These are phyloP conservation scores for Paracorniculantispora psalliotae DNA, from an alignment of 2,329 filamentous ascomycete genomes.

Conservation along the genomic window DNA sequence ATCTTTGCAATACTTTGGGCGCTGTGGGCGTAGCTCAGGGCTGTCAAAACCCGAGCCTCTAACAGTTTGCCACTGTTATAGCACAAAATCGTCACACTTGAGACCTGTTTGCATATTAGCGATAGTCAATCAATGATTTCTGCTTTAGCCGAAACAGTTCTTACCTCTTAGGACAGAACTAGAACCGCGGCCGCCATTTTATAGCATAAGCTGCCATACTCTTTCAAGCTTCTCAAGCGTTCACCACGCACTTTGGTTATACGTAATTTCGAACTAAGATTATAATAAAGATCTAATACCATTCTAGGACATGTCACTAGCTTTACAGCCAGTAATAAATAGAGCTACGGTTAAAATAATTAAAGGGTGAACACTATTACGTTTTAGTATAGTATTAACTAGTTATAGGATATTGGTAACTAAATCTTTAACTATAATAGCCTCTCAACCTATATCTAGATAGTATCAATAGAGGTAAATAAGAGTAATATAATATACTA, in stretches of 20 bases:
- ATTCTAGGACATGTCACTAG: neutral
- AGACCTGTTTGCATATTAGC: neutral
- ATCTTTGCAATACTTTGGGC: neutral
- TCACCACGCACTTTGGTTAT: neutral
- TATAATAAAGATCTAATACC: neutral
- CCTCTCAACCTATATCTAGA: neutral
- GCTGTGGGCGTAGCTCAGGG: constrained; percentile 28
- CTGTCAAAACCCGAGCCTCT: too few species aligned
- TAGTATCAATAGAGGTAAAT: neutral
- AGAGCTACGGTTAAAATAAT: neutral
- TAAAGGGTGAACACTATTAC: neutral
- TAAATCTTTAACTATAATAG: neutral
- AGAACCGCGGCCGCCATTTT: neutral
- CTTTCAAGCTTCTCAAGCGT: neutral
- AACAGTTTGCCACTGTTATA: neutral
- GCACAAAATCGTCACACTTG: neutral
- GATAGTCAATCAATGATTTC: neutral
- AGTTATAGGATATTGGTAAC: neutral
- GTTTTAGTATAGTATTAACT: neutral
- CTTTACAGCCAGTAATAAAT: neutral
- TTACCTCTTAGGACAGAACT: neutral
- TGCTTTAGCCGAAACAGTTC: neutral
- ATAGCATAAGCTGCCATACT: neutral
- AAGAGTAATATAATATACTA: neutral
- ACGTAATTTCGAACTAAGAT: neutral